phyloP scores from a whole-genome alignment of 164 flowering plant genomes.

The Vitis riparia region DNA sequence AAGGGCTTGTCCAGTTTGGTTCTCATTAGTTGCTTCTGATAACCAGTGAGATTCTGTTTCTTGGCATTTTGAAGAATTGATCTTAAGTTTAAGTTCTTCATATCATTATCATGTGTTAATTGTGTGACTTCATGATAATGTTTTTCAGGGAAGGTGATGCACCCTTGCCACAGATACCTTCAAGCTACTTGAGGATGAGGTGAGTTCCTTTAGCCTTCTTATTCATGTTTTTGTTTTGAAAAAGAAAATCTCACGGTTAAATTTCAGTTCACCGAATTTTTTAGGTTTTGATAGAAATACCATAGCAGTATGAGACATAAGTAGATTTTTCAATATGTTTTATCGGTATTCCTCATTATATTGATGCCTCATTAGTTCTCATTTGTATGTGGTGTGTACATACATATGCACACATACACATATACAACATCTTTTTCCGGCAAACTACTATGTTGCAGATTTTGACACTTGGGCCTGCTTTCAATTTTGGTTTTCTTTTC shows the following conservation, averaged over 20 bases:
- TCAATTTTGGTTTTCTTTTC: too few relatives aligned
- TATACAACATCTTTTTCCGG: background rate
- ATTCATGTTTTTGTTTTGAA: background rate
- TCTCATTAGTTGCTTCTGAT: constrained; percentile 26
- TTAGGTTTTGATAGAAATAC: background rate
- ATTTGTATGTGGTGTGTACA: background rate
- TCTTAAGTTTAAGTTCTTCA: background rate
- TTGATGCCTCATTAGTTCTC: background rate
- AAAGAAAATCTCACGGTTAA: background rate
- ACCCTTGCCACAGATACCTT: constrained; percentile 55
- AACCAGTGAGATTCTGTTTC: constrained; percentile 17
- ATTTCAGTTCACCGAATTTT: background rate
- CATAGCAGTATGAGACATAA: too few relatives aligned
- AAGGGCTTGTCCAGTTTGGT: constrained; percentile 29
- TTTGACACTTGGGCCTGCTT: background rate
- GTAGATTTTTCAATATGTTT: too few relatives aligned
- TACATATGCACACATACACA: background rate
- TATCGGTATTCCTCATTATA: background rate
- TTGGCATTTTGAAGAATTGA: background rate
- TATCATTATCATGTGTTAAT: background rate
- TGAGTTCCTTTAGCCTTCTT: constrained; percentile 16
- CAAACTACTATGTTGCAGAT: background rate
- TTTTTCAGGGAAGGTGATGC: constrained; percentile 37
- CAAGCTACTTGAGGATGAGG: constrained; percentile 55
- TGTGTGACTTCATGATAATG: background rate